Conservation (phyloP, 2,329 filamentous ascomycete species). For the Incumbomyces delicatus region DNA sequence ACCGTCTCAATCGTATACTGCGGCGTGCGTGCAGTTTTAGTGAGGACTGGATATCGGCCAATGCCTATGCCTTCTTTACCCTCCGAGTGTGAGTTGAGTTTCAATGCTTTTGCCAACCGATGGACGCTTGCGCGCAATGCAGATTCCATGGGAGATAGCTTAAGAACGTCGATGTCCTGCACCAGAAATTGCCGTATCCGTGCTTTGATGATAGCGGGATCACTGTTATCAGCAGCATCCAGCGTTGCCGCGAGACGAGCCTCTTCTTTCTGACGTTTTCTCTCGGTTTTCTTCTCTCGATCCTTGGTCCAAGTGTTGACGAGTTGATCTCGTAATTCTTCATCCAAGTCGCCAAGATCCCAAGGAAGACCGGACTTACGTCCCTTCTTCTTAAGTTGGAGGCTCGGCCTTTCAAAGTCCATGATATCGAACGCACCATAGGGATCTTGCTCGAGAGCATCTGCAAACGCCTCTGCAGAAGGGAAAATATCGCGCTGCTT, state of each 20-base stretch:
- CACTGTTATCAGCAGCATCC: slow-evolving; percentile 42
- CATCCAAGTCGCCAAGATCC: slow-evolving; percentile 40
- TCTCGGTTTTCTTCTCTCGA: slow-evolving; percentile 58
- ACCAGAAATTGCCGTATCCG: slow-evolving; percentile 46
- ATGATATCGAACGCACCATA: slow-evolving; percentile 72
- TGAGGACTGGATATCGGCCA: slow-evolving; percentile 65
- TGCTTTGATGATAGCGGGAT: slow-evolving; percentile 56
- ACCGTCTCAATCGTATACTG: slow-evolving; percentile 49
- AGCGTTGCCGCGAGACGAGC: slow-evolving; percentile 57
- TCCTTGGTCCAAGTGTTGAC: slow-evolving; percentile 56
- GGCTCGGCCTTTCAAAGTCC: slow-evolving; percentile 65
- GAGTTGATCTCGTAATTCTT: slow-evolving; percentile 54
- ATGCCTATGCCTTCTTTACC: slow-evolving; percentile 63
- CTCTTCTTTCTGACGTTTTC: slow-evolving; percentile 60
- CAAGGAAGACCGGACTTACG: slow-evolving; percentile 45
- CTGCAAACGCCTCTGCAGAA: slow-evolving; percentile 46
- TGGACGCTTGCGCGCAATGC: slow-evolving; percentile 68
- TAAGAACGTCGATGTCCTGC: slow-evolving; percentile 33
- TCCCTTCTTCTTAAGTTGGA: slow-evolving; percentile 57
- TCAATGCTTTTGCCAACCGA: slow-evolving; percentile 63
- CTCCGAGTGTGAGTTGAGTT: slow-evolving; percentile 72
- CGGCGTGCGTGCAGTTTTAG: slow-evolving; percentile 60
- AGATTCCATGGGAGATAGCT: slow-evolving; percentile 77
- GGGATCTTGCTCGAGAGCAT: slow-evolving; percentile 48
- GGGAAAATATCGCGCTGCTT: slow-evolving; percentile 36